A percentile compares a stretch with the other conserved stretches of the same genome.
These are phyloP conservation scores for Camelina sativa DNA, from an alignment of 345 rosid genomes.

Conservation along the genomic window DNA sequence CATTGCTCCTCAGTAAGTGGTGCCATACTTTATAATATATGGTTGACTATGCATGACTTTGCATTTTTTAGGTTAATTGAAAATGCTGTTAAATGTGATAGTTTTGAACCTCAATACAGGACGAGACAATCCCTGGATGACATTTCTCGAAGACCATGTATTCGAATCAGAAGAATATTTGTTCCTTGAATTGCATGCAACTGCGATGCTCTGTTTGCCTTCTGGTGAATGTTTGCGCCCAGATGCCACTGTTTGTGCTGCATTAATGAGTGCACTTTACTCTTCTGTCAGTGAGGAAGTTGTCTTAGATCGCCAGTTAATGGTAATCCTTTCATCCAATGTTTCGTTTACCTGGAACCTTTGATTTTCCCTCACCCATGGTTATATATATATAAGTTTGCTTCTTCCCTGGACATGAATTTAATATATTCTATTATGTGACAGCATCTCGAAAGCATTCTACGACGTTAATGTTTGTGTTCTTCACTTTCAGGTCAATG, in stretches of 20 bases:
- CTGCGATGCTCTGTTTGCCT: constrained; percentile 90
- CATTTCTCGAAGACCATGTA: constrained; percentile 59
- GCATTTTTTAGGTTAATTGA: constrained; percentile 7
- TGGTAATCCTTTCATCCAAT: constrained; percentile 53
- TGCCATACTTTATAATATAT: constrained; percentile 4
- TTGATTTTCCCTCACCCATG: constrained; percentile 10
- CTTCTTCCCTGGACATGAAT: background rate
- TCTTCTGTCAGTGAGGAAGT: constrained; percentile 81
- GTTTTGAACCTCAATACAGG: constrained; percentile 49
- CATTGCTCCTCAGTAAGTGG: constrained; percentile 71
- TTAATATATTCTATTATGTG: constrained; percentile 12
- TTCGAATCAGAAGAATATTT: constrained; percentile 56
- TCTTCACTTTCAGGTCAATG: constrained; percentile 65
- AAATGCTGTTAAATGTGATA: constrained; percentile 32
- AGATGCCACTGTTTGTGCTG: constrained; percentile 83
- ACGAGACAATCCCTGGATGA: constrained; percentile 75
- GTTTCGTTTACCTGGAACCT: background rate
- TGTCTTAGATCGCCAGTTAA: constrained; percentile 75
- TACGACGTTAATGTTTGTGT: constrained; percentile 15
- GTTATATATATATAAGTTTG: background rate
- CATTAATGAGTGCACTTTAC: constrained; percentile 92
- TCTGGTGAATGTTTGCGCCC: constrained; percentile 93
- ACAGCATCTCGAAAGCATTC: constrained; percentile 13
- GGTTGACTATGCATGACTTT: constrained; percentile 7
- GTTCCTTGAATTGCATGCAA: constrained; percentile 87